A percentile compares a stretch with the other conserved stretches of the same genome.
These are phyloP conservation scores for Prototheca wickerhamii DNA, from an alignment of 163 green algal genomes.

Conservation along the genomic window DNA sequence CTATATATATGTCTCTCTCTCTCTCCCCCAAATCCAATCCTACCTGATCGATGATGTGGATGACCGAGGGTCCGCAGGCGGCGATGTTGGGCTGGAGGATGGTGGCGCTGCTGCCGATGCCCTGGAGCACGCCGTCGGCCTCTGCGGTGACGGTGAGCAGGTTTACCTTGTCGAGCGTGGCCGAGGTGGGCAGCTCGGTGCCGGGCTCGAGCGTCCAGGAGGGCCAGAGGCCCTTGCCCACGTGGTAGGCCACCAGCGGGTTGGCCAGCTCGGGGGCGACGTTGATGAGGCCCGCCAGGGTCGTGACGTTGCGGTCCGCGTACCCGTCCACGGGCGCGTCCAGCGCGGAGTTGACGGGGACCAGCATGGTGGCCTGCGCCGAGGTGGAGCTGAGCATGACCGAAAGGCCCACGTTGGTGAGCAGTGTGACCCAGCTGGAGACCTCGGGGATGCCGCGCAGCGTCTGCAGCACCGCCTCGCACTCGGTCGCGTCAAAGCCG, in stretches of 20 bases:
- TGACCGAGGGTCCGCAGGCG: constrained; percentile 24
- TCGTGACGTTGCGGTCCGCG: constrained; percentile 12
- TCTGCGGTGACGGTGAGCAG: constrained; percentile 3
- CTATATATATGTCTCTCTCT: too few relatives aligned
- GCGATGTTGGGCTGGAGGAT: constrained; percentile 24
- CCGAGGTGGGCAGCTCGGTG: constrained; percentile 6
- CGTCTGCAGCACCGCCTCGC: constrained; percentile 9
- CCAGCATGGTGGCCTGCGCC: constrained; percentile 14
- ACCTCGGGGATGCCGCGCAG: constrained; percentile 22
- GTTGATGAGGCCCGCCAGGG: constrained; percentile 13
- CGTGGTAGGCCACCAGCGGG: constrained; percentile 20
- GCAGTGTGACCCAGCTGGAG: constrained; percentile 14
- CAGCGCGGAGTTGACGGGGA: constrained; percentile 23
- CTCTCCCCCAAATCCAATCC: not conserved
- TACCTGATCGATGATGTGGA: constrained; percentile 27
- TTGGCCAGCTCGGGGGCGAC: constrained; percentile 11
- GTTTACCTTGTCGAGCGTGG: constrained; percentile 28
- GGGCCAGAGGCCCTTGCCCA: constrained; percentile 25
- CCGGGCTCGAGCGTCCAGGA: constrained; percentile 10
- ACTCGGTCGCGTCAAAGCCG: not conserved
- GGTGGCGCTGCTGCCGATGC: constrained; percentile 10
- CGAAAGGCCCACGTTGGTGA: constrained; percentile 14
- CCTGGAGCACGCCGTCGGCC: constrained; percentile 10
- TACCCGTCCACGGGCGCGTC: constrained; percentile 12
- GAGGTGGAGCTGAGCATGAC: constrained; percentile 8